Conservation (phyloP, 2,329 filamentous ascomycete genomes). For the Neonectria hederae region DNA sequence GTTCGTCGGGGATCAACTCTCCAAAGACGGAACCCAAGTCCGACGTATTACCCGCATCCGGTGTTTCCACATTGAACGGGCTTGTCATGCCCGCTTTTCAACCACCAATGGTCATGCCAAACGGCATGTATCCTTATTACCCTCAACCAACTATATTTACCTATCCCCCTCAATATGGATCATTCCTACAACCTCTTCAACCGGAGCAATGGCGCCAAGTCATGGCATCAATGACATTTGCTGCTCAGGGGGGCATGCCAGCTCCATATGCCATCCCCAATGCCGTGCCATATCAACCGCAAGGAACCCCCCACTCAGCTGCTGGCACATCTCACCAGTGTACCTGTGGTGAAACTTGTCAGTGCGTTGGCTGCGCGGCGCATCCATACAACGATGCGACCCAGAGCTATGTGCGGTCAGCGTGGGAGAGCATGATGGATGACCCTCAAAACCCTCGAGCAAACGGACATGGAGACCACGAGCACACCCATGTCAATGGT, state of each 20-base stretch:
- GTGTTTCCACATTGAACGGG: constrained; percentile 38
- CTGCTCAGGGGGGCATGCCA: constrained; percentile 46
- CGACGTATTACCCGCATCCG: constrained; percentile 32
- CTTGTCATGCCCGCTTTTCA: constrained; percentile 51
- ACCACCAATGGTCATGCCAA: constrained; percentile 48
- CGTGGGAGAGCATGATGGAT: constrained; percentile 54
- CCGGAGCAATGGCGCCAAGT: constrained; percentile 63
- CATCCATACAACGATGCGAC: constrained; percentile 75
- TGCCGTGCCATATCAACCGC: constrained; percentile 32
- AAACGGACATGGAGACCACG: constrained; percentile 33
- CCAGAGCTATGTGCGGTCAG: constrained; percentile 61
- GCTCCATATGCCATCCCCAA: constrained; percentile 40
- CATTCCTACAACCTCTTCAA: constrained; percentile 64
- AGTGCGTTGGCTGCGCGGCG: constrained; percentile 73
- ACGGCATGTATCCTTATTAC: constrained; percentile 53
- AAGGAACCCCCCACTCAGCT: constrained; percentile 30
- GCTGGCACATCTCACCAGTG: constrained; percentile 58
- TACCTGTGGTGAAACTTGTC: constrained; percentile 71
- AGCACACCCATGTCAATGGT: constrained; percentile 39
- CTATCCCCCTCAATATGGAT: constrained; percentile 64
- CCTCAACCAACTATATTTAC: constrained; percentile 59
- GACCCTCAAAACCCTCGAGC: constrained; percentile 39
- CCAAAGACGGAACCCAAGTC: constrained; percentile 33
- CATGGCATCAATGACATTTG: constrained; percentile 52
- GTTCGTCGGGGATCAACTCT: constrained; percentile 39